Evolutionary conservation across 2,329 filamentous ascomycete genomes (phyloP), one percentile per base, ranked within the genome.

Genomic region (Fusarium liriodendri): DNA sequence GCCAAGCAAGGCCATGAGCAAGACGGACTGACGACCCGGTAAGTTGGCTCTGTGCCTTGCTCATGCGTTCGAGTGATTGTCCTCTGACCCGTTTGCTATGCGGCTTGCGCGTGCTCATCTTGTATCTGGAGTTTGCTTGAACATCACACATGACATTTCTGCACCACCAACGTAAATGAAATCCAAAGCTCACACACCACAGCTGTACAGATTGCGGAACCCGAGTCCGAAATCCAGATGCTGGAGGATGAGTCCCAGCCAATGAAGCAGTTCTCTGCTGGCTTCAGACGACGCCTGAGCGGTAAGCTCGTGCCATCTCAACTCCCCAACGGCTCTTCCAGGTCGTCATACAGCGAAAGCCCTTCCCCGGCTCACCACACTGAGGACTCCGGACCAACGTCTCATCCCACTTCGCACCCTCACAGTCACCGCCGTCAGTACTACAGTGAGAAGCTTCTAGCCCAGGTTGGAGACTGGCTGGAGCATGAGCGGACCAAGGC

Each of bases 391-490:
- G 27, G 69, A 10, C 67, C 73, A n/a, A 65, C 71, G 9, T 65
- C 77, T 33, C 76, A 70, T 29, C 67, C 66, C 14, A 62, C 71
- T 27, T 63, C 77, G 22, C 77, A 70, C 10, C 80, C 81, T 11
- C 78, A 81, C 13, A 73, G 78, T 16, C 79, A 82, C 66, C 80
- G 78, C 20, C 80, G 81, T 33, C 81, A 82, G 63, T 84, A 86
- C 64, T 82, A 85, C 59, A 86, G 86, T 62, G 86, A 91, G 75
- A 89, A 87, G 72, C 82, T 97, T 9, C 83, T 97, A 32, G 87
- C 91, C 22, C 94, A 97, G 79, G 91, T 98, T 16, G 88, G 90
- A 29, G 91, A 94, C 74, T 98, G 96, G 96, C 85, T 98, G 42
- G 91, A 95, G 76, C 89, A 92, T 59, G 95, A 98, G 83, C 93